Evolutionary conservation across 305 asterid species (phyloP), one percentile per base, ranked within the genome.

Genomic region (Fraxinus floribunda): DNA sequence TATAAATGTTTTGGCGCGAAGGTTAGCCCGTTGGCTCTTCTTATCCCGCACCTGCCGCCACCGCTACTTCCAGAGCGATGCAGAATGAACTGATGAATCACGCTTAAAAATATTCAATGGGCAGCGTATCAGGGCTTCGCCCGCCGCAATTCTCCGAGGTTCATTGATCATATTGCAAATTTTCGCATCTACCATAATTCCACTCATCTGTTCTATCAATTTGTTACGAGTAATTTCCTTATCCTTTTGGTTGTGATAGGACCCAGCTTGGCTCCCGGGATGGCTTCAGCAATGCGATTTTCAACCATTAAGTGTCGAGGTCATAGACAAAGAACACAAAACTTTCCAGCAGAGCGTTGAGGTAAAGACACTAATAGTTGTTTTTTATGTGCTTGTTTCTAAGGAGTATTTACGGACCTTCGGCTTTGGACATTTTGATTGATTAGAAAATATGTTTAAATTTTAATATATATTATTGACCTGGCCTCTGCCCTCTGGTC

Each of bases 91-190:
- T 15, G 76, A 32, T 70, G 20, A 29, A 70, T 30, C 26, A 32
- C 81, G 30, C 24, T 39, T 10, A 16, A 60, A 22, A 22, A 26
- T 30, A 18, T 13, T 73, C 80, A 18, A 92, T 92, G 94, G 82
- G 76, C 70, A 86, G 76, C 87, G 79, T 89, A 64, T 24, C 84
- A 22, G 94, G 88, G 26, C 88, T 89, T 80, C 94, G 94, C 29
- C 92, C 88, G 76, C 93, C 94, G 39, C 93, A 88, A 36, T 92
- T 92, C 86, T 92, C 96, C 2, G 96, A 92, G 94, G 96, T 89
- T 72, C 49, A 66, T 0, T 38, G 2, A 1, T 66, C 35, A 26
- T 26, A 66, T 26, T 66, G 15, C 74, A 26, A 66, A 66, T 66
- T 32, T 16, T 79, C 79, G 5, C 29, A 22, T 73, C 13, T 16